Evolutionary conservation across 2,329 filamentous ascomycete genomes (phyloP), one percentile per base, ranked within the genome.

Genomic region (Aspergillus piperis): DNA sequence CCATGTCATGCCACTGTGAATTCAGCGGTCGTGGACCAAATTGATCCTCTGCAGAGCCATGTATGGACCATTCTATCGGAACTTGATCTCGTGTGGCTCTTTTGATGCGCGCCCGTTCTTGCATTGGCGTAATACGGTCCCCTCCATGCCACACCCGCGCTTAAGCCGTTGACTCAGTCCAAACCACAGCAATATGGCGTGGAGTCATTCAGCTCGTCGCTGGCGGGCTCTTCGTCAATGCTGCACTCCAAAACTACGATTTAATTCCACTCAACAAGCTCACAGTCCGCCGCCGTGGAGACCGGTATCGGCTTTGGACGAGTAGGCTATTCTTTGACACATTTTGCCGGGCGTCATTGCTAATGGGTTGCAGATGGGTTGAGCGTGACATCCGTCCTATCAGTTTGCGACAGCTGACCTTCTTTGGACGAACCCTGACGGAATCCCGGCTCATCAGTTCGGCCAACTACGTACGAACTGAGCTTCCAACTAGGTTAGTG

Each of bases 381-480:
- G 89, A 90, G 64, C 91, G 90, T 71, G 92, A 96, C 74, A 93
- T 93, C 52, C 86, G 92, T 55, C 95, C 95, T n/a, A 97, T 99
- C 73, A 96, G 92, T 79, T 81, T 99, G 70, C 90, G 95, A 60
- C 95, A 98, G 78, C 85, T 99, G 70, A 98, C 96, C 80, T 96
- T 98, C 71, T 99, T 98, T 77, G 95, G 95, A 30, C 89, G 95
- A 51, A 96, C 93, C 21, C 80, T 99, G 73, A 97, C 93, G 51
- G 93, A 98, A 78, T 84, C 88, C 54, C 89, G 96, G 60, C 84
- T 99, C 63, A 86, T 99, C 68, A 93, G 91, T 78, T 97, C 93
- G 47, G 95, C 95, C 63, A 99, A 99, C 78, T 99, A 99, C 81
- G 93, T 98, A 55, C 90, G 95, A 60, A 92, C 92, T 5, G 95